Percentiles rank a stretch among this genome's conserved stretches.
These are phyloP conservation scores for Schoenoplectus triqueter DNA, from an alignment of 202 grass and related monocot species.

Conservation along the genomic window DNA sequence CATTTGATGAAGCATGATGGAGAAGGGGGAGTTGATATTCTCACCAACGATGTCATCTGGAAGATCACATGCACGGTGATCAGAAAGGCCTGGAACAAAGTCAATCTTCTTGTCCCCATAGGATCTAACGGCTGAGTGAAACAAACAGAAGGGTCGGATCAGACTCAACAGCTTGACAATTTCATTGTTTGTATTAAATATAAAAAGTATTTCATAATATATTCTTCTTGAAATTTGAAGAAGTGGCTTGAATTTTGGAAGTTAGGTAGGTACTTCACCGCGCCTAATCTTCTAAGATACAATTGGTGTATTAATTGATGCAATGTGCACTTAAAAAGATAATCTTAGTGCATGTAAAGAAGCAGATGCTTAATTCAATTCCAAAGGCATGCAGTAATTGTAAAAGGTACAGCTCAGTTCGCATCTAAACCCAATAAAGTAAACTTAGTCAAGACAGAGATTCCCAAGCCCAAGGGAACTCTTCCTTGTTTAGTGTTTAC, in stretches of 20 bases:
- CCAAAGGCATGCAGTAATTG: no score
- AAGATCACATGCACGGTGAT: slow-evolving; percentile 62
- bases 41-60: slow-evolving; percentile 61
- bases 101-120: slow-evolving; percentile 42
- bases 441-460: no score
- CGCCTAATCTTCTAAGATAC: not conserved
- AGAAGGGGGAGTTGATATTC: slow-evolving; percentile 54
- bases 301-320: not conserved
- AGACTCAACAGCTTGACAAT: not conserved
- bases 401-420: no score
- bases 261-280: not conserved
- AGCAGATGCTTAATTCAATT: no score
- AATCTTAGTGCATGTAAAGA: not conserved
- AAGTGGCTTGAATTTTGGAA: not conserved
- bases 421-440: no score
- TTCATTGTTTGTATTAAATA: not conserved
- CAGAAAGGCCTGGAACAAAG: slow-evolving; percentile 44
- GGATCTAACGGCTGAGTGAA: not conserved
- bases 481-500: no score
- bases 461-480: no score
- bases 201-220: not conserved
- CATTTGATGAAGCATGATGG: slow-evolving; percentile 52
- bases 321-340: not conserved
- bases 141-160: not conserved
- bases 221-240: not conserved